A percentile compares a stretch with the other conserved stretches of the same genome.
Conservation (phyloP, 768 basidiomycete species). For the Fomitopsis serialis region DNA sequence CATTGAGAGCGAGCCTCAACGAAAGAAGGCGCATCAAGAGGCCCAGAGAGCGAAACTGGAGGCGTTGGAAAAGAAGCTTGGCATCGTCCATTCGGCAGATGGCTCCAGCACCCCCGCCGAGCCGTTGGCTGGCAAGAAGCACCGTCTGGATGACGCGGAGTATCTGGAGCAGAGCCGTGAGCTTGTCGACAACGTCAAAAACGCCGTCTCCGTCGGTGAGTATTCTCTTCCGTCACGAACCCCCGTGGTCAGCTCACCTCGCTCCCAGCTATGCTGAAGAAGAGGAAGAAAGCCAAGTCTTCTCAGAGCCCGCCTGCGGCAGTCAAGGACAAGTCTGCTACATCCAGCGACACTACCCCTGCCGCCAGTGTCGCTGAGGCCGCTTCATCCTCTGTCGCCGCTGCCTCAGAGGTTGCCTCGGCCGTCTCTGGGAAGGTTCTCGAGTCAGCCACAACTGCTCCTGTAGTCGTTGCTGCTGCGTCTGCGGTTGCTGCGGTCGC, state of each 20-base stretch:
- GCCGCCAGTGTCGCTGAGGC: constrained; percentile 1
- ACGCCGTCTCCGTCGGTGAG: constrained; percentile 80
- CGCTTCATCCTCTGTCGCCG: constrained; percentile 6
- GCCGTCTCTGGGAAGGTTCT: constrained; percentile 16
- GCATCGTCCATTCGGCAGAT: constrained; percentile 41
- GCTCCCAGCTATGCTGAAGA: constrained; percentile 57
- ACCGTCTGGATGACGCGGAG: constrained; percentile 87
- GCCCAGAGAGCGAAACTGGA: constrained; percentile 81
- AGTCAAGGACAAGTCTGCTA: constrained; percentile 4
- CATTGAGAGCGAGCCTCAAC: constrained; percentile 77
- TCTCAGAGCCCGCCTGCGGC: constrained; percentile 13
- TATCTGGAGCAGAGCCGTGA: constrained; percentile 90
- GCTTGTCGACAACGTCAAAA: constrained; percentile 87
- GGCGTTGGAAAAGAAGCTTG: constrained; percentile 77
- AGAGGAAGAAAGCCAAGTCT: constrained; percentile 65
- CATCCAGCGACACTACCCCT: neutral
- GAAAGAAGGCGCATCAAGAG: constrained; percentile 72
- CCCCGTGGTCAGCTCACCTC: constrained; percentile 10
- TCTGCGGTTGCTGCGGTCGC: constrained; percentile 9
- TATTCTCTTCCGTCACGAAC: constrained; percentile 10
- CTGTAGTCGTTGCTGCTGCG: constrained; percentile 14
- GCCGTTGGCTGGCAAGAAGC: constrained; percentile 67
- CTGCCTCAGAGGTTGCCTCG: constrained; percentile 9
- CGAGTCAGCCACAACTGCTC: constrained; percentile 12
- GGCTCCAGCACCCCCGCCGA: constrained; percentile 29